Evolutionary conservation across 768 basidiomycete genomes (phyloP).

Genomic region (Mycena epipterygia): DNA sequence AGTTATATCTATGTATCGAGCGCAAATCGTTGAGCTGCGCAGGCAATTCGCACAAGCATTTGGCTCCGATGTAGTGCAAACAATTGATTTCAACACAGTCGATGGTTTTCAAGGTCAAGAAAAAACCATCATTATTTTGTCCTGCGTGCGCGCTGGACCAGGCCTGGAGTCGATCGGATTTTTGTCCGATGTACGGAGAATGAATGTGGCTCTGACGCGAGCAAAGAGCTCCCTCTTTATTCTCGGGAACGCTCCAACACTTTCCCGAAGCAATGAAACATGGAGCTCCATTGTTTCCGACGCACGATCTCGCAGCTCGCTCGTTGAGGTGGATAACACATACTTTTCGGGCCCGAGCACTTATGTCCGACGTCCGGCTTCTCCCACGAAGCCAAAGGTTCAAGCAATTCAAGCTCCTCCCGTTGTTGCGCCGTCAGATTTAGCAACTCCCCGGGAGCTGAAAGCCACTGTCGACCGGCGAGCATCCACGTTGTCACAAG

Average conservation of each 20-base stretch:
- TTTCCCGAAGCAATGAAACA: conserved; percentile 85
- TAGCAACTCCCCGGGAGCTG: conserved; percentile 55
- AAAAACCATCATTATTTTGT: conserved; percentile 97
- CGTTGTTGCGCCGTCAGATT: conserved; percentile 43
- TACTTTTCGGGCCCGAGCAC: conserved; percentile 54
- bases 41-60: conserved; percentile 78
- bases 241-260: conserved; percentile 89
- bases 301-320: conserved; percentile 72
- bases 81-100: conserved; percentile 95
- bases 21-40: conserved; percentile 84
- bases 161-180: conserved; percentile 90
- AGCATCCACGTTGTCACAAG: conserved; percentile 26
- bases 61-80: conserved; percentile 75
- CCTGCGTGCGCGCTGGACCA: conserved; percentile 94
- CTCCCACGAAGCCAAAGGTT: conserved; percentile 40
- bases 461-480: conserved; percentile 31
- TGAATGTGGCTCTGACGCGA: conserved; percentile 99
- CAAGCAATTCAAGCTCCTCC: conserved; percentile 28
- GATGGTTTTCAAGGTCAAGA: conserved; percentile 99
- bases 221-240: conserved; percentile 96
- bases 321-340: conserved; percentile 70
- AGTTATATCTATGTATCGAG: conserved; percentile 95
- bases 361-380: conserved; percentile 23
- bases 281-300: conserved; percentile 87
- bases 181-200: conserved; percentile 88